A percentile compares a stretch with the other conserved stretches of the same genome.
Evolutionary conservation across 2,329 filamentous ascomycete genomes (phyloP).

Genomic region (Eutypa lata): DNA sequence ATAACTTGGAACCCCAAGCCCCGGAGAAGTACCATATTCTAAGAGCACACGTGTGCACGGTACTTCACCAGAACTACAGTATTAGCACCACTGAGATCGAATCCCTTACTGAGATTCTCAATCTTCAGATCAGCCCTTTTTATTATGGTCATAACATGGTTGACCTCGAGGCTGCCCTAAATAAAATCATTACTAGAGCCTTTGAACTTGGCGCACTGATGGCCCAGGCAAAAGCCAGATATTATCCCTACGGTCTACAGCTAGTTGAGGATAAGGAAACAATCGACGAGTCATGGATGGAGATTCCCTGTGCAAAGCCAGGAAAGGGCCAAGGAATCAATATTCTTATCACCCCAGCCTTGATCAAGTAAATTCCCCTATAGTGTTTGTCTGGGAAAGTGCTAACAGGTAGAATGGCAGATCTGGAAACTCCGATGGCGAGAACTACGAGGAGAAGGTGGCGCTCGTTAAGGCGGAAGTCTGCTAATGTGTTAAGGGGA

Average conservation of each 20-base stretch:
- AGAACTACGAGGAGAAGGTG: not conserved
- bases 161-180: not conserved
- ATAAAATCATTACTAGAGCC: not conserved
- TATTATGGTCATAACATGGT: no score
- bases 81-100: not conserved
- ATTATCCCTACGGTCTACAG: not conserved
- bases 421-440: not conserved
- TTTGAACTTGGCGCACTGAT: not conserved
- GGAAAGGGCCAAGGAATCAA: not conserved
- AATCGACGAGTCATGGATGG: not conserved
- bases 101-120: not conserved
- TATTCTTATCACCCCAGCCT: not conserved
- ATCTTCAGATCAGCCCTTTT: not conserved
- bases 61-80: not conserved
- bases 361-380: not conserved
- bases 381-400: not conserved
- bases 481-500: not conserved
- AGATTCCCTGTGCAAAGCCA: not conserved
- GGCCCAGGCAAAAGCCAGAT: not conserved
- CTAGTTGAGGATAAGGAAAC: not conserved
- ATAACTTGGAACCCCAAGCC: not conserved
- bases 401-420: not conserved
- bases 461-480: not conserved
- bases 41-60: not conserved
- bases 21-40: not conserved